These are phyloP conservation scores for Salmacisia buchloeana DNA, from an alignment of 1,284 basidiomycete species.

Conservation along the genomic window DNA sequence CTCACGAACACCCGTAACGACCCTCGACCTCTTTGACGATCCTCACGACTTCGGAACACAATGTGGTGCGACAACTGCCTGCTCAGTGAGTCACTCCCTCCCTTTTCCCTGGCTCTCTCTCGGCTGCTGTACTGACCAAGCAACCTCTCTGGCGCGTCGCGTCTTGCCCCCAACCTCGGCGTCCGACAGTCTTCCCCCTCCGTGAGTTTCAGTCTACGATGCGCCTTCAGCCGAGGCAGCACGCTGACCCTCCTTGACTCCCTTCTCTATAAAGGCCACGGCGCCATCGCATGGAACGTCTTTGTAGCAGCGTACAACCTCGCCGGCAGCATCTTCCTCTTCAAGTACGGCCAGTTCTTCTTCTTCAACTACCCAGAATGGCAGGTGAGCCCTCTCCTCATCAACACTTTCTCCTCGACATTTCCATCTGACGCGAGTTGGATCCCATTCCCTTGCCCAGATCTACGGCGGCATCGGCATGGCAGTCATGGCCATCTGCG, in stretches of 20 bases:
- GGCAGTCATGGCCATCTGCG: slow-evolving; percentile 58
- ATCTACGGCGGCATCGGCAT: slow-evolving; percentile 70
- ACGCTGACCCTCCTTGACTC: background rate
- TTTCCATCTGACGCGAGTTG: slow-evolving; percentile 1
- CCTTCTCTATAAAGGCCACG: slow-evolving; percentile 40
- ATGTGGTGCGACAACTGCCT: slow-evolving; percentile 42
- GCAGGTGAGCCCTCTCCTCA: background rate
- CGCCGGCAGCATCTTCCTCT: slow-evolving; percentile 64
- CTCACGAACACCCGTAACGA: too few relatives aligned
- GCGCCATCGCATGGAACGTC: slow-evolving; percentile 68
- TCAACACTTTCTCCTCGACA: slow-evolving; percentile 13
- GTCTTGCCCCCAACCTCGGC: background rate
- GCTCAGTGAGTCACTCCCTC: slow-evolving; percentile 16
- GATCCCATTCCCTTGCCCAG: slow-evolving; percentile 44
- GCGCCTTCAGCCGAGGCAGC: background rate
- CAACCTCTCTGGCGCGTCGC: background rate
- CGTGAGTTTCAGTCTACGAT: background rate
- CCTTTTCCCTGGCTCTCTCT: background rate
- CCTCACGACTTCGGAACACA: background rate
- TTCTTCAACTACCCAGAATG: slow-evolving; percentile 65
- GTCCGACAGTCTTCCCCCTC: slow-evolving; percentile 25
- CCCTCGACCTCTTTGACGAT: too few relatives aligned
- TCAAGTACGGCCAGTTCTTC: slow-evolving; percentile 63
- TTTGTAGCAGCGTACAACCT: slow-evolving; percentile 67
- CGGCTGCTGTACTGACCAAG: background rate